Base-by-base conservation (phyloP, 1,139 yeast genomes). In the Schizosaccharomyces versatilis region DNA sequence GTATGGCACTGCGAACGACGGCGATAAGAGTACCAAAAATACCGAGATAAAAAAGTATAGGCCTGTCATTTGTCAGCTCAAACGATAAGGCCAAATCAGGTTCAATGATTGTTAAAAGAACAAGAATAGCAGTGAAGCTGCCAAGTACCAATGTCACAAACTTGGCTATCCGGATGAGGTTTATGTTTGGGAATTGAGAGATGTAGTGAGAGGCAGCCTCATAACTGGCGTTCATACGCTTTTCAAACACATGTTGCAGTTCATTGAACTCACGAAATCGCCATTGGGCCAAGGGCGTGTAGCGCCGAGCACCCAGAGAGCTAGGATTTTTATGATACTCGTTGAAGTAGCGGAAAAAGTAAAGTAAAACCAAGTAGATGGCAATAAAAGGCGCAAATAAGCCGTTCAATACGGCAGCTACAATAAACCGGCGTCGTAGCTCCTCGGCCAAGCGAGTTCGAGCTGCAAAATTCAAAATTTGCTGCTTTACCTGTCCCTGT, bases 231-330 rank as follows among this genome's bases (percentile, higher is more conserved):
- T 80, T 83, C 49, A 93, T 69, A 54, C 99, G 71, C 61, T 80
- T 78, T 57, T 79, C 79, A 66, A 90, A 90, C 47, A 90, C 73
- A 67, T 90, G 98, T 47, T 85, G 85, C 17, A 90, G 72, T 66
- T 90, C 99, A 65, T 90, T 90, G 65, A 83, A 85, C 64, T 90
- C 98, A 56, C 98, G 73, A 64, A 93, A 76, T 65, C 81, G 84
- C 97, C 98, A 90, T 64, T 84, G 90, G 0, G 97, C 96, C 66
- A 78, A 76, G 0, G 96, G 96, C 0, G 97, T 85, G 64, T 85
- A 90, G 62, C 85, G 94, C 53, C 98, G 72, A 1, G 88, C 80
- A 8, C 94, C 80, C 55, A 90, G 73, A 10, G 88, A 73, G 1
- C 90, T 79, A 0, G 98, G 98, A 58, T 90, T 84, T 47, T 84